phyloP scores from a whole-genome alignment of 169 alveolate species.

The Toxoplasma gondii region DNA sequence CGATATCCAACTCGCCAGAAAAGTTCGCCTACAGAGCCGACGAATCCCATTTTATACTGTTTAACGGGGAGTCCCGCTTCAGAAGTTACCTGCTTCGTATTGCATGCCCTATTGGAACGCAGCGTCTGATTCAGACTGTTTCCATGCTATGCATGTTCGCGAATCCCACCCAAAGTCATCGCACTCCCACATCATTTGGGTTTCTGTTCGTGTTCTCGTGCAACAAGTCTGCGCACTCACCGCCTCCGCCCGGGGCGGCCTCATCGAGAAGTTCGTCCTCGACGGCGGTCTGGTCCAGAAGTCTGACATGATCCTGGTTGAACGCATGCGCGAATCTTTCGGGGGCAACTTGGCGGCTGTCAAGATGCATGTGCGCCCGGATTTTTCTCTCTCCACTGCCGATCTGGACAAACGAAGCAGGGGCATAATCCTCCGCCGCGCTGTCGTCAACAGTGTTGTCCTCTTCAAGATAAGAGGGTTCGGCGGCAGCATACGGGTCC shows the following conservation, averaged over 20 bases:
- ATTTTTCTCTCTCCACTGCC: neutral
- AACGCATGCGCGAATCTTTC: neutral
- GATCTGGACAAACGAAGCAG: neutral
- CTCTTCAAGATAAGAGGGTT: neutral
- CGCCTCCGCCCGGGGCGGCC: neutral
- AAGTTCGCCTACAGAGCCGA: no score
- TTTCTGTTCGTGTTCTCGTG: no score
- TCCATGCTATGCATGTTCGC: no score
- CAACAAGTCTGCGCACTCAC: neutral
- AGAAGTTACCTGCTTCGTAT: no score
- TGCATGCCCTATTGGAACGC: no score
- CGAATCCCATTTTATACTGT: no score
- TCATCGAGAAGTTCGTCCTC: constrained; percentile 18
- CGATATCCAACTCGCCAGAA: no score
- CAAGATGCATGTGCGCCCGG: neutral
- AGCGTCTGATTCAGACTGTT: no score
- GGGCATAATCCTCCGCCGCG: neutral
- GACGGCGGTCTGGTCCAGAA: neutral
- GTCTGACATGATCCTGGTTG: constrained; percentile 9
- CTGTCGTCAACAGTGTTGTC: neutral
- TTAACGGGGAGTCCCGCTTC: no score
- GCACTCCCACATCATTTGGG: no score
- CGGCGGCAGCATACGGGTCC: neutral
- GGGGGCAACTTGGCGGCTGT: neutral
- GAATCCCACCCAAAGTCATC: no score